Percentiles rank a stretch among this genome's conserved stretches.
Evolutionary conservation across 2,329 filamentous ascomycete species (phyloP).

Genomic region (Alternaria novae-zelandiae): DNA sequence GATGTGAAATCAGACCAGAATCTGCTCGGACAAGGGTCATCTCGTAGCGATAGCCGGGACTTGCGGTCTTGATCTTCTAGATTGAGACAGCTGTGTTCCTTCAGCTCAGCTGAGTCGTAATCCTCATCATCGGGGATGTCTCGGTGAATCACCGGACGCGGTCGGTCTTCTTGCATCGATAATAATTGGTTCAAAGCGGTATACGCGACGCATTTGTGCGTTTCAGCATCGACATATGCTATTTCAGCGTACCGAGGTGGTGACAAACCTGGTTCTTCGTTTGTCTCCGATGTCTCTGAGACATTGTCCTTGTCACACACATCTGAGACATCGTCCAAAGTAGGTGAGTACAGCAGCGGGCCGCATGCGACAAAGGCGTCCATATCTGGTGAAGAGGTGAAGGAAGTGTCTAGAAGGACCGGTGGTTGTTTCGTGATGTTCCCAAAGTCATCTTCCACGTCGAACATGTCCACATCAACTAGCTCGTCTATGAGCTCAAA

Average conservation of each 20-base stretch:
- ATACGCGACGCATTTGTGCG: slow-evolving; percentile 1
- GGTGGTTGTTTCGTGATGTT: background rate
- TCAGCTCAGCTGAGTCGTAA: background rate
- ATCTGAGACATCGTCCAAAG: background rate
- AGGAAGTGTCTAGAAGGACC: background rate
- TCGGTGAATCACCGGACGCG: background rate
- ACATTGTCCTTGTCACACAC: background rate
- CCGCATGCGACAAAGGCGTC: background rate
- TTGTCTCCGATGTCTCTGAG: slow-evolving; percentile 1
- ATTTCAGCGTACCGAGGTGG: background rate
- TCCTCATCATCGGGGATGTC: background rate
- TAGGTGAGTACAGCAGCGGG: background rate
- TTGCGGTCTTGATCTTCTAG: background rate
- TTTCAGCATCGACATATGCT: slow-evolving; percentile 7
- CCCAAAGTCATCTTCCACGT: background rate
- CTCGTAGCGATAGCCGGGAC: background rate
- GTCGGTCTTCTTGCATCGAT: background rate
- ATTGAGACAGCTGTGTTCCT: background rate
- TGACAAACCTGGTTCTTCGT: background rate
- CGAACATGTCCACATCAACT: background rate
- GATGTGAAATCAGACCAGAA: background rate
- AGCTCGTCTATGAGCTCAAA: background rate
- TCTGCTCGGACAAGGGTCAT: background rate
- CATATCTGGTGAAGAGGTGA: background rate
- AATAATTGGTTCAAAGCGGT: slow-evolving; percentile 12